Conservation (phyloP, 257 asterid species). For the Nicotiana benthamiana region DNA sequence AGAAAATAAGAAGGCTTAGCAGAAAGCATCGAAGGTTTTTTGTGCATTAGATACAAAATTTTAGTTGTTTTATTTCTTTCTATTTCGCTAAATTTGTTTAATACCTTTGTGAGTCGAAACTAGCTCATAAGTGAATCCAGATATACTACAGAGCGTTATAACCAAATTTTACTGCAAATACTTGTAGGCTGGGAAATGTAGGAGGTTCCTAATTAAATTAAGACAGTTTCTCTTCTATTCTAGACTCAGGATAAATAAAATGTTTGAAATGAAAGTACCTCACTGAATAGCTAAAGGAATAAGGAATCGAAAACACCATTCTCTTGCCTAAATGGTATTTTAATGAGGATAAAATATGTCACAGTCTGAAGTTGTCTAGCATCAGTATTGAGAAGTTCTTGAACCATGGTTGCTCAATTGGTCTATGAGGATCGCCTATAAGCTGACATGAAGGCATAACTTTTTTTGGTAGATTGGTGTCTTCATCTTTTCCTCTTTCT, state of each 20-base stretch:
- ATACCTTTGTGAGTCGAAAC: neutral
- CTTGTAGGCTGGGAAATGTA: neutral
- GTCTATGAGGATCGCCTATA: neutral
- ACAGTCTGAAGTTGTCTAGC: neutral
- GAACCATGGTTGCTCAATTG: neutral
- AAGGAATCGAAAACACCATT: neutral
- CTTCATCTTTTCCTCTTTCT: neutral
- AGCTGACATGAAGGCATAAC: neutral
- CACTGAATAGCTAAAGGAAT: neutral
- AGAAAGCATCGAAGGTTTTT: neutral
- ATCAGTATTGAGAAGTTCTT: neutral
- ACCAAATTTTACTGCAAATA: neutral
- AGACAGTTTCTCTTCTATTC: neutral
- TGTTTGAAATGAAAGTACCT: neutral
- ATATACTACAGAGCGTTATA: neutral
- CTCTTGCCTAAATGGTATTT: neutral
- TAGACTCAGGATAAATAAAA: neutral
- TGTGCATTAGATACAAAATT: neutral
- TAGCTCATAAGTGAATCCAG: neutral
- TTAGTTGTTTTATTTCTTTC: neutral
- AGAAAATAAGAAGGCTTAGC: neutral
- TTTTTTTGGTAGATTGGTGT: neutral
- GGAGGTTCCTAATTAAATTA: neutral
- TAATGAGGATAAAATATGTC: neutral
- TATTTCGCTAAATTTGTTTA: neutral